Base-by-base conservation (phyloP, 305 asterid genomes). In the Salvia sclarea region DNA sequence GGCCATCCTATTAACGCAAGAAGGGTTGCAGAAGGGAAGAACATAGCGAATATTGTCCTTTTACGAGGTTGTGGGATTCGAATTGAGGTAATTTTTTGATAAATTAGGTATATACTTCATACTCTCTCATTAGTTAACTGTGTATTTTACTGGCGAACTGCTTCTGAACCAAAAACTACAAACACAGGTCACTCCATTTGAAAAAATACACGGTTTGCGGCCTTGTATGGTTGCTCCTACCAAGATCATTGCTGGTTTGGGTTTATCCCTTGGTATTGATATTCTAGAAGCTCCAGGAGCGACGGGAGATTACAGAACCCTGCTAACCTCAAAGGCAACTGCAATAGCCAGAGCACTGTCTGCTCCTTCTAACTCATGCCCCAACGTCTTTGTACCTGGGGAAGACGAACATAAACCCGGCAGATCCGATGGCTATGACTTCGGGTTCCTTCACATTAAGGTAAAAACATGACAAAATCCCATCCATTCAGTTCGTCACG, bases 211-310 rank as follows among this genome's bases (percentile, higher is more conserved):
- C 18, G 96, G 92, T 59, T 64, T 90, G 69, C 63, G 81, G 83
- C 97, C 98, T 11, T 93, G 97, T 71, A 93, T 93, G 97, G 97
- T 90, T 63, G 96, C 98, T 38, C 98, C 98, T 0, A 90, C 98
- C 60, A 93, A 93, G 77, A 93, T 93, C 43, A 93, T 93, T 13
- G 98, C 97, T 43, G 98, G 98, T 37, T 79, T 93, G 88, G 97
- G 98, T 28, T 79, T 93, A 77, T 93, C 98, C 31, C 94, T 93
- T 21, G 98, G 97, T 71, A 81, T 93, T 50, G 98, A 93, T 75
- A 93, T 90, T 78, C 83, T 93, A 48, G 96, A 93, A 86, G 96
- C 96, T 78, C 92, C 87, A 0, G 97, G 98, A 78, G 98, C 98
- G 50, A 90, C 98, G 0, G 97, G 96, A 52, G 98, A 93, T 78